Percentiles rank a stretch among this genome's conserved stretches.
These are phyloP conservation scores for Penicillium decumbens DNA, from an alignment of 2,329 filamentous ascomycete genomes.

Conservation along the genomic window DNA sequence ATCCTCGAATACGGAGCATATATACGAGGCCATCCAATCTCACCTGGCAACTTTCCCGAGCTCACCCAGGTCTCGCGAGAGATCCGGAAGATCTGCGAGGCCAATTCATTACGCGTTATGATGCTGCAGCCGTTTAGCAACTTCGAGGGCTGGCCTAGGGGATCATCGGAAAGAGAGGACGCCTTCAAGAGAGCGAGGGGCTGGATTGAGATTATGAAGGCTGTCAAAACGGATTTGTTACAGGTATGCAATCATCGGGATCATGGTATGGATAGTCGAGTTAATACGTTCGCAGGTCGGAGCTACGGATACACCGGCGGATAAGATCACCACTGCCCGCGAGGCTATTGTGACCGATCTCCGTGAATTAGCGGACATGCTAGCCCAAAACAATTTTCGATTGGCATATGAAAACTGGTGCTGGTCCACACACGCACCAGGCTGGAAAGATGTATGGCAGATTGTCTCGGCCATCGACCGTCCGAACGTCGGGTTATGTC, in stretches of 20 bases:
- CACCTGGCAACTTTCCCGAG: slow-evolving; percentile 55
- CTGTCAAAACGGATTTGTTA: slow-evolving; percentile 63
- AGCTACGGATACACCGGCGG: slow-evolving; percentile 58
- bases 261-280: background rate
- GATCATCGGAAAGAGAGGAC: slow-evolving; percentile 54
- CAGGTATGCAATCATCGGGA: slow-evolving; percentile 48
- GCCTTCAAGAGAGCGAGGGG: slow-evolving; percentile 60
- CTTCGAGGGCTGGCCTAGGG: slow-evolving; percentile 68
- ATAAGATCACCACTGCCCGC: slow-evolving; percentile 50
- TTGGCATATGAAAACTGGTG: slow-evolving; percentile 80
- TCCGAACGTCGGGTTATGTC: slow-evolving; percentile 66
- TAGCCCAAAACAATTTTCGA: slow-evolving; percentile 54
- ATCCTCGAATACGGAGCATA: slow-evolving; percentile 59
- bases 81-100: slow-evolving; percentile 53
- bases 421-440: slow-evolving; percentile 66
- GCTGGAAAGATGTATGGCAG: slow-evolving; percentile 66
- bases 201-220: slow-evolving; percentile 69
- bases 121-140: slow-evolving; percentile 73
- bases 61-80: slow-evolving; percentile 53
- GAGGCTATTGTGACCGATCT: slow-evolving; percentile 58
- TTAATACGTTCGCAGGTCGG: slow-evolving; percentile 44
- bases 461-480: slow-evolving; percentile 61
- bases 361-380: slow-evolving; percentile 58
- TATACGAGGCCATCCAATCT: slow-evolving; percentile 49
- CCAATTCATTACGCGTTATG: slow-evolving; percentile 57